Conservation (phyloP, 140 eudicot genomes). For the Stevia rebaudiana region DNA sequence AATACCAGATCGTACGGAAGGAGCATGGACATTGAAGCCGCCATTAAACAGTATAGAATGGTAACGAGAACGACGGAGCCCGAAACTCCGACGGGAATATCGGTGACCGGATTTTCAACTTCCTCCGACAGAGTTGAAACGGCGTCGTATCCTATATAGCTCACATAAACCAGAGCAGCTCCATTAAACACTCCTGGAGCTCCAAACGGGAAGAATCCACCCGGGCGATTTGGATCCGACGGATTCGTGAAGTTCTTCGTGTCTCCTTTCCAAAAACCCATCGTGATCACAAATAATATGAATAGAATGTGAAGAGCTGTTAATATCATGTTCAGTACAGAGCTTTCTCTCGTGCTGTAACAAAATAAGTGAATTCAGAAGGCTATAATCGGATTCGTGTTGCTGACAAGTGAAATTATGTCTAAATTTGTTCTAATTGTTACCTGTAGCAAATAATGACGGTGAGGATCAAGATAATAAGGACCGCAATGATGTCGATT, state of each 20-base stretch:
- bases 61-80: constrained; percentile 86
- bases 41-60: constrained; percentile 85
- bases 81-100: constrained; percentile 83
- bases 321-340: constrained; percentile 69
- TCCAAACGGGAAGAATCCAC: constrained; percentile 87
- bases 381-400: neutral
- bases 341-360: constrained; percentile 81
- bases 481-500: constrained; percentile 72
- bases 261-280: constrained; percentile 86
- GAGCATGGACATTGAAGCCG: constrained; percentile 91
- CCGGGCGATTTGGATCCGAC: constrained; percentile 46
- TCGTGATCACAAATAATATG: constrained; percentile 59
- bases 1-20: constrained; percentile 86
- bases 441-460: constrained; percentile 86
- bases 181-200: constrained; percentile 86
- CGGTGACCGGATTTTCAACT: constrained; percentile 70
- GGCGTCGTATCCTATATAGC: constrained; percentile 95
- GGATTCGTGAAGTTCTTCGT: constrained; percentile 64
- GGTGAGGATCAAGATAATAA: constrained; percentile 65
- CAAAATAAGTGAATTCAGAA: neutral
- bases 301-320: constrained; percentile 66
- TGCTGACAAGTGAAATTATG: neutral
- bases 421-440: neutral
- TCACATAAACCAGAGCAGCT: constrained; percentile 81
- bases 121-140: constrained; percentile 97